Conservation (phyloP, 345 rosid species). For the Arabis alpina region DNA sequence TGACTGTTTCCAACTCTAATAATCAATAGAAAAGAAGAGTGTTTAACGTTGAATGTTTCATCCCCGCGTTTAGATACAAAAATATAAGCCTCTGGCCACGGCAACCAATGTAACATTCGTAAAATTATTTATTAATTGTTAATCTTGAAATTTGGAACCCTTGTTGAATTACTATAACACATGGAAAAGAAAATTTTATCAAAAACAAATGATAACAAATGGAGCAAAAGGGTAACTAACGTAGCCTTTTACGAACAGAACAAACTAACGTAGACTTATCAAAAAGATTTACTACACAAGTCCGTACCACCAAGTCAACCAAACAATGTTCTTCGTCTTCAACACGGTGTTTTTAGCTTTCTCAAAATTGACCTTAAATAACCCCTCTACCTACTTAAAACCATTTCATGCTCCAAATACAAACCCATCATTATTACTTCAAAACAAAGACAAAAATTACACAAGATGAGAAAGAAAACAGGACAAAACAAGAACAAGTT, state of each 20-base stretch:
- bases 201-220: too few relatives aligned
- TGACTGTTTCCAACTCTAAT: slow-evolving; percentile 12
- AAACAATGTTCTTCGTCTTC: slow-evolving; percentile 31
- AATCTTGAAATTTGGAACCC: neutral
- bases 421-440: slow-evolving; percentile 9
- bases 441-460: neutral
- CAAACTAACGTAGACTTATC: slow-evolving; percentile 2
- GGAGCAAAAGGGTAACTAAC: neutral
- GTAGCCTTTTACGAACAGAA: neutral
- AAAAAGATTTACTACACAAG: neutral
- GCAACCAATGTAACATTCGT: neutral
- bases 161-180: too few relatives aligned
- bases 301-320: slow-evolving; percentile 37
- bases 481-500: slow-evolving; percentile 48
- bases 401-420: slow-evolving; percentile 10
- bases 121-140: neutral
- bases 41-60: slow-evolving; percentile 1
- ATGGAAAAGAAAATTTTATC: too few relatives aligned
- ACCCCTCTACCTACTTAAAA: slow-evolving; percentile 30
- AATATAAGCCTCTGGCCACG: neutral
- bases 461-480: slow-evolving; percentile 34
- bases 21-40: neutral
- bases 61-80: neutral
- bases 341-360: slow-evolving; percentile 26
- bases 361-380: slow-evolving; percentile 23